These are phyloP conservation scores for Candida easanensis DNA, from an alignment of 805 yeast genomes.

Conservation along the genomic window DNA sequence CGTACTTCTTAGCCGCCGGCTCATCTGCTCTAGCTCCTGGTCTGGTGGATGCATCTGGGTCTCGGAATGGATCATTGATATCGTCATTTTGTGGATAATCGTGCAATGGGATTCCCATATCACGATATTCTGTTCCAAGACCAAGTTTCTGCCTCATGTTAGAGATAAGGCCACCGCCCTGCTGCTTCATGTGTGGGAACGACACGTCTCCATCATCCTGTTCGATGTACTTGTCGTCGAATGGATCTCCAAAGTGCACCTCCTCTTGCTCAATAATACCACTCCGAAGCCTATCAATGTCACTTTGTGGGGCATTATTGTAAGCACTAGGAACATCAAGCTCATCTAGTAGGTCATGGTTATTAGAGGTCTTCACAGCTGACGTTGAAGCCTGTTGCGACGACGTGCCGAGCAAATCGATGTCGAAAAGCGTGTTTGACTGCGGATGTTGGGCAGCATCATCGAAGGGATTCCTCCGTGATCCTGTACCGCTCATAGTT, in stretches of 20 bases:
- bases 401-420: slow-evolving; percentile 31
- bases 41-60: slow-evolving; percentile 18
- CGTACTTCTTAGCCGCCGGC: slow-evolving; percentile 21
- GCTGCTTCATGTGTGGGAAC: slow-evolving; percentile 1
- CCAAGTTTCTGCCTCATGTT: slow-evolving; percentile 25
- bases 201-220: slow-evolving; percentile 31
- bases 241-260: slow-evolving; percentile 32
- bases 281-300: slow-evolving; percentile 22
- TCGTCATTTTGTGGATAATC: slow-evolving; percentile 17
- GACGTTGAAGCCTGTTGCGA: slow-evolving; percentile 5
- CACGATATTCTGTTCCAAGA: slow-evolving; percentile 22
- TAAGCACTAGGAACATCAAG: slow-evolving; percentile 15
- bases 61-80: slow-evolving; percentile 24
- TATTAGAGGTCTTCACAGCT: slow-evolving; percentile 5
- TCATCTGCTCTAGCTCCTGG: slow-evolving; percentile 16
- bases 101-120: slow-evolving; percentile 26
- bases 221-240: slow-evolving; percentile 32
- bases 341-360: slow-evolving; percentile 19
- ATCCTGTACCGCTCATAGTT: too few species aligned
- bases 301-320: slow-evolving; percentile 12
- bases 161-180: slow-evolving; percentile 18
- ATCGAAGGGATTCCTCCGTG: slow-evolving; percentile 9
- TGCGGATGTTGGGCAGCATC: not conserved
- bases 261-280: slow-evolving; percentile 33
- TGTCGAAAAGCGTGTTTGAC: slow-evolving; percentile 36